Base-by-base conservation (phyloP, 2,329 filamentous ascomycete species). In the Xylogone sp. region DNA sequence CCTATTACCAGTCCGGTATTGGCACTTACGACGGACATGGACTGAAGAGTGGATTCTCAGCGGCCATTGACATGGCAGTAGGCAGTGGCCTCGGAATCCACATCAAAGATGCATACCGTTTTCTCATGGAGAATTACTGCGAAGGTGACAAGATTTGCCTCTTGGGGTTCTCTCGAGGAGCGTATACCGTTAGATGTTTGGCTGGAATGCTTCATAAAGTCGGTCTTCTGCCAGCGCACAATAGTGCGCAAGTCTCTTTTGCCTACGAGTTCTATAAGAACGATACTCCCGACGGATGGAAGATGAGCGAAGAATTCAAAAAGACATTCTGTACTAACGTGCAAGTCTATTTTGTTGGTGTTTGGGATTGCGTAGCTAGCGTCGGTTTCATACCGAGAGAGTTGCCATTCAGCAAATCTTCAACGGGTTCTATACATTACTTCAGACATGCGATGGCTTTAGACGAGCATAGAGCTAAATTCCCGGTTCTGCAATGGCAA, bases 141-240 rank as follows among this genome's bases (percentile, higher is more conserved):
- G 71, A 73, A 24, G 72, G 71, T 19, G 74, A 77, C 53, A 71
- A 71, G 43, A 75, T 77, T 21, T 77, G 70, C 56, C 67, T 77
- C 18, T 71, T 77, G 21, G 75, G 75, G 3, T 77, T 77, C 61
- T 76, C 73, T 0, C 63, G 75, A 52, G 75, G 73, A 13, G 71
- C 75, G 4, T 79, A 79, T 48, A 78, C 75, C 1, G 75, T 75
- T 16, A 69, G 75, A 3, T 79, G 76, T 49, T 63, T 79, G 3
- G 65, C 69, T 18, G 70, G 69, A 2, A 72, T 73, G 70, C 60
- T 73, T 7, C 70, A 73, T 59, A 72, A 72, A 55, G 70, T 73
- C 21, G 70, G 71, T 5, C 57, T 67, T 54, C 49, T 74, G 64
- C 59, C 58, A 12, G 85, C 88, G 48, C 89, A 90, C 10, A 95